Base-by-base conservation (phyloP, 371 early-diverging fungal genomes). In the Actinomucor elegans region DNA sequence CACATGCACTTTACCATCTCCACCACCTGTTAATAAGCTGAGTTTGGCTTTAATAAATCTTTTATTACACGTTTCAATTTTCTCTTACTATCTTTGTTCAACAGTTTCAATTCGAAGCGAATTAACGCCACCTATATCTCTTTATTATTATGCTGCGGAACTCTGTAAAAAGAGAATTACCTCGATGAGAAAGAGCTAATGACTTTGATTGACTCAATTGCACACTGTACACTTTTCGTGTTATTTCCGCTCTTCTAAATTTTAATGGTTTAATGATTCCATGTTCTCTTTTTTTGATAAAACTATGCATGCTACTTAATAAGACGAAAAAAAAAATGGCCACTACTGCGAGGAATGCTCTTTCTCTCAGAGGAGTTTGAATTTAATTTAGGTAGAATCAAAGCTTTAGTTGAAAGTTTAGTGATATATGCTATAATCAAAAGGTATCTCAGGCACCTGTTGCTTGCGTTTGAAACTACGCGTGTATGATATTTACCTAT, bases 1-100 rank as follows among this genome's bases (percentile, higher is more conserved):
- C 1, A 93, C 63, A 48, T 84, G 79, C 0, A 91, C 69, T 27
- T 79, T 71, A 10, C 83, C 76, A 66, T 92, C 85, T 4, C 81
- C 78, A 10, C 89, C 92, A 6, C 86, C 82, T 5, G 87, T 79
- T 17, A 93, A 61, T 41, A 90, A 56, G 59, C 86, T 84, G 49
- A 27, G 12, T 4, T n/a, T 20, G 8, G 4, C 1, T 31, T 27
- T 35, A 17, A 44, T 12, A 21, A 20, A 27, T 20, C 29, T 12
- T 50, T 24, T n/a, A 20, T 24, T 31, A 14, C 12, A 35, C 5
- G 14, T 44, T 10, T 11, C 27, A 26, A 2, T 43, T 43, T 35
- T 55, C 3, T 21, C 77, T 67, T 75, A 85, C 88, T 84, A 88
- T 71, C 81, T 57, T 6, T 74, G 71, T 32, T 86, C 88, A 18